Evolutionary conservation across 2,329 filamentous ascomycete genomes (phyloP).

Genomic region (Huntiella bhutanensis): DNA sequence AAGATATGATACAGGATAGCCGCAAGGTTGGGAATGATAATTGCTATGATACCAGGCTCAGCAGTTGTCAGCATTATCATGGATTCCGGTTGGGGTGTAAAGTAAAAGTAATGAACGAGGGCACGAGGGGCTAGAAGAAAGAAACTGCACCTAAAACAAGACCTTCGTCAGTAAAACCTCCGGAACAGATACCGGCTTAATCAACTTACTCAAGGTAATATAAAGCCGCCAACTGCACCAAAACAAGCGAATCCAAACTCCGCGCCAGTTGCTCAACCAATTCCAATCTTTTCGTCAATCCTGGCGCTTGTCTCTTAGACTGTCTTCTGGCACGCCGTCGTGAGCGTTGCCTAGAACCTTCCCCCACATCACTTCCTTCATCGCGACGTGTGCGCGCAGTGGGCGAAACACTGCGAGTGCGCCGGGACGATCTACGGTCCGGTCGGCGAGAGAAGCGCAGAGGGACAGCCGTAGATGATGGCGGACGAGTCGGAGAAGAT

Average conservation of each 20-base stretch:
- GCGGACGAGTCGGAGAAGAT: not conserved
- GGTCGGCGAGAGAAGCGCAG: conserved; percentile 3
- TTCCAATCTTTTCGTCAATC: conserved; percentile 37
- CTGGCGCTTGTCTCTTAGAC: conserved; percentile 21
- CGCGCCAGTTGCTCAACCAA: conserved; percentile 41
- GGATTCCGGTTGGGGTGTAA: conserved; percentile 41
- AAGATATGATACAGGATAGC: conserved; percentile 43
- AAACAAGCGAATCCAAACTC: conserved; percentile 43
- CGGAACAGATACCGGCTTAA: not conserved
- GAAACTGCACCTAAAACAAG: conserved; percentile 38
- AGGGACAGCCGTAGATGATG: conserved; percentile 7
- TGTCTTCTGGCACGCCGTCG: conserved; percentile 17
- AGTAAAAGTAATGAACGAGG: conserved; percentile 41
- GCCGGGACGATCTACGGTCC: conserved; percentile 1
- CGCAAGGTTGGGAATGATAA: conserved; percentile 38
- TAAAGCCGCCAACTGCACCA: conserved; percentile 43
- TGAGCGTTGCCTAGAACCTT: conserved; percentile 7
- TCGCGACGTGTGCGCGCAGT: conserved; percentile 4
- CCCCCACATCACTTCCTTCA: conserved; percentile 11
- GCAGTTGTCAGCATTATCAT: conserved; percentile 37
- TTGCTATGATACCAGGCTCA: conserved; percentile 35
- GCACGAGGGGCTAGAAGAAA: conserved; percentile 41
- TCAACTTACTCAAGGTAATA: conserved; percentile 51
- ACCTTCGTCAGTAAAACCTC: conserved; percentile 10
- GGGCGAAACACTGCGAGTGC: conserved; percentile 7